These are phyloP conservation scores for Stropharia rugosoannulata DNA, from an alignment of 768 basidiomycete species.

Conservation along the genomic window DNA sequence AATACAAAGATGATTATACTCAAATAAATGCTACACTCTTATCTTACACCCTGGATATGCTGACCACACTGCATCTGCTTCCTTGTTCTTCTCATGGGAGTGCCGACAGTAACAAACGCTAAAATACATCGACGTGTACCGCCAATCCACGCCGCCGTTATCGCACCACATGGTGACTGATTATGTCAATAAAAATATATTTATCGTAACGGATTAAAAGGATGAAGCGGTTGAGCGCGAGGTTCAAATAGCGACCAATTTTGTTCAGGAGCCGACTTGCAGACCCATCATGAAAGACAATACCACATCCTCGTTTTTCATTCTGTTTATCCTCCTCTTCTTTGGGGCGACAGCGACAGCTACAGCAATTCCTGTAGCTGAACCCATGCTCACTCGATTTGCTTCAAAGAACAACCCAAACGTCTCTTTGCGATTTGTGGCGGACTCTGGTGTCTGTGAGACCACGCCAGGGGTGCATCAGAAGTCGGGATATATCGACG, in stretches of 20 bases:
- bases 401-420: slow-evolving; percentile 20
- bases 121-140: neutral
- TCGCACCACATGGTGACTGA: neutral
- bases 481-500: slow-evolving; percentile 60
- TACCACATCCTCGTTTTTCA: neutral
- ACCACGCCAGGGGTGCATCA: slow-evolving; percentile 61
- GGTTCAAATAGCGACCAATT: neutral
- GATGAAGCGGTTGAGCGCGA: neutral
- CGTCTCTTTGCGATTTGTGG: slow-evolving; percentile 44
- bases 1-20: too few relatives aligned
- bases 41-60: too few relatives aligned
- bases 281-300: neutral
- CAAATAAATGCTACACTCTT: too few relatives aligned
- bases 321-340: neutral
- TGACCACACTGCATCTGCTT: too few relatives aligned
- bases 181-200: neutral
- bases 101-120: too few relatives aligned
- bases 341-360: neutral
- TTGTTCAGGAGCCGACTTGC: too few relatives aligned
- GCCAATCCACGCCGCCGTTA: neutral
- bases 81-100: too few relatives aligned
- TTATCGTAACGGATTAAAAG: neutral
- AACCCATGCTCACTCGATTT: slow-evolving; percentile 9
- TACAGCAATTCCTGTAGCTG: slow-evolving; percentile 8
- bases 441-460: slow-evolving; percentile 64